Conservation (phyloP, 768 basidiomycete genomes). For the Mycena filopes region DNA sequence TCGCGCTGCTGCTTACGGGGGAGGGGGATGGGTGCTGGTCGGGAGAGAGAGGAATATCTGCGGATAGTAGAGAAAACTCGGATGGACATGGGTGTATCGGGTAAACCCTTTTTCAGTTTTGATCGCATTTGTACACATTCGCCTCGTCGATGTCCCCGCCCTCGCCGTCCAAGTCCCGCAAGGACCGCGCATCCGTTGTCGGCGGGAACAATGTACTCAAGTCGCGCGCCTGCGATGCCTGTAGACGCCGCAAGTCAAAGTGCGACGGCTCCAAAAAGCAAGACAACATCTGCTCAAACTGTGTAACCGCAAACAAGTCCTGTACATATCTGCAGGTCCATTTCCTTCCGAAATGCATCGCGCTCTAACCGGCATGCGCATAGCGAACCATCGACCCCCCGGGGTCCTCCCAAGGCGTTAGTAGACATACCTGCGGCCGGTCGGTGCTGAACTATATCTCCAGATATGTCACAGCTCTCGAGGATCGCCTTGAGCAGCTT, state of each 20-base stretch:
- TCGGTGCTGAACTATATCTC: constrained; percentile 6
- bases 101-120: no score
- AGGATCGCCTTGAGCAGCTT: constrained; percentile 67
- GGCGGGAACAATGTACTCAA: no score
- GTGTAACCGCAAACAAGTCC: constrained; percentile 56
- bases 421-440: constrained; percentile 37
- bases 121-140: no score
- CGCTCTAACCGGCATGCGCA: no score
- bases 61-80: neutral
- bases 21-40: constrained; percentile 80
- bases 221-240: constrained; percentile 71
- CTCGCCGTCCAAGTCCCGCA: constrained; percentile 40
- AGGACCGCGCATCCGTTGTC: no score
- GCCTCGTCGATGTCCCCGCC: no score
- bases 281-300: constrained; percentile 67
- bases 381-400: constrained; percentile 73
- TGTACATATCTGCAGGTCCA: constrained; percentile 70
- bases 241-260: constrained; percentile 66
- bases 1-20: constrained; percentile 82
- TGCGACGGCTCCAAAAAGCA: constrained; percentile 68
- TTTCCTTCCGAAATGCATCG: neutral
- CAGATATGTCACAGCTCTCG: constrained; percentile 68
- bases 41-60: constrained; percentile 50
- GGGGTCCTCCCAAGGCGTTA: constrained; percentile 76
- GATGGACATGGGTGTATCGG: no score